Percentiles rank a stretch among this genome's conserved stretches.
Conservation (phyloP, 2,329 filamentous ascomycete species). For the Hymenoscyphus infarciens region DNA sequence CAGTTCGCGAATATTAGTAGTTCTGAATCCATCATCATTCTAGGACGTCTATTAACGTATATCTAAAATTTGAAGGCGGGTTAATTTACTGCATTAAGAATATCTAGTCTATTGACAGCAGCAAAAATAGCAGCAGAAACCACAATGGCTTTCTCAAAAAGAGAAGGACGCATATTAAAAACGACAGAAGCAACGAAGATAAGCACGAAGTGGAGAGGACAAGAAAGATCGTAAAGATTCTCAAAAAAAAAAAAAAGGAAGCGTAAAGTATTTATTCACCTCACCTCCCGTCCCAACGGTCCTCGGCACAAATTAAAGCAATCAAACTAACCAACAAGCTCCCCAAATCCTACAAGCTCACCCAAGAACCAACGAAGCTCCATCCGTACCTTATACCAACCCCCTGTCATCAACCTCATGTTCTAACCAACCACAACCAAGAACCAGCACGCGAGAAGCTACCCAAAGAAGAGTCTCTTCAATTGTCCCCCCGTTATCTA, state of each 20-base stretch:
- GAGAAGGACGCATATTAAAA: slow-evolving; percentile 7
- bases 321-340: neutral
- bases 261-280: neutral
- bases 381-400: neutral
- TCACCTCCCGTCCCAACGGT: neutral
- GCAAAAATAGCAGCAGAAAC: slow-evolving; percentile 3
- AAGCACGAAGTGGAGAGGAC: neutral
- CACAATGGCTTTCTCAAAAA: slow-evolving; percentile 7
- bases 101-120: slow-evolving; percentile 22
- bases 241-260: neutral
- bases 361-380: neutral
- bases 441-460: neutral
- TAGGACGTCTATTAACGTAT: slow-evolving; percentile 7
- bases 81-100: slow-evolving; percentile 20
- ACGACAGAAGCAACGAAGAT: neutral
- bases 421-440: neutral
- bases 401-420: neutral
- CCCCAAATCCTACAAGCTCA: neutral
- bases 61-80: neutral
- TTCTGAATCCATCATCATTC: slow-evolving; percentile 42
- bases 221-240: neutral
- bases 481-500: neutral
- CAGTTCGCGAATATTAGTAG: slow-evolving; percentile 41
- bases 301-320: neutral
- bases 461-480: neutral